Evolutionary conservation across 768 basidiomycete species (phyloP).

Genomic region (Myochromella boudieri): DNA sequence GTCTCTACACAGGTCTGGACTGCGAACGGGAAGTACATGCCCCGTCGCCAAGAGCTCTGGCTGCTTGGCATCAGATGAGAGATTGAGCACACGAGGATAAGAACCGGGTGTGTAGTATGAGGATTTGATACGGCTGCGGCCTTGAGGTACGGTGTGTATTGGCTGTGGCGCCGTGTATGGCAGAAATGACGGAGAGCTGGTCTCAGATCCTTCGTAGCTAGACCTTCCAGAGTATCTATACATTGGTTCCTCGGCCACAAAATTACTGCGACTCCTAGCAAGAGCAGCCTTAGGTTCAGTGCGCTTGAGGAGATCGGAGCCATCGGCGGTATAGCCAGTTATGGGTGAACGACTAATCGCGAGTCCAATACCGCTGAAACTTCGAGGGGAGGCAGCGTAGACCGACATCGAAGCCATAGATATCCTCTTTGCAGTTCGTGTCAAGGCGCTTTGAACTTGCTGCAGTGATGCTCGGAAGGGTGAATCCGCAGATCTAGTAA

Average conservation of each 20-base stretch:
- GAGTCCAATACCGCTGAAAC: conserved; percentile 29
- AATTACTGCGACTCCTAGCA: conserved; percentile 20
- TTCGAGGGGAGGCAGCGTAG: conserved; percentile 43
- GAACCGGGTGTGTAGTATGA: conserved; percentile 59
- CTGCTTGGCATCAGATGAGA: conserved; percentile 28
- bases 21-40: conserved; percentile 31
- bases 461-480: conserved; percentile 32
- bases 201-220: conserved; percentile 57
- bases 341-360: conserved; percentile 31
- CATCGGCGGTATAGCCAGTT: conserved; percentile 40
- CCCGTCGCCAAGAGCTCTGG: background rate
- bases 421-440: conserved; percentile 34
- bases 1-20: conserved; percentile 44
- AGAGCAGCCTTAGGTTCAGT: conserved; percentile 31
- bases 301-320: conserved; percentile 36
- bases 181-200: conserved; percentile 41
- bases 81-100: conserved; percentile 54
- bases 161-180: conserved; percentile 23
- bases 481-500: conserved; percentile 18
- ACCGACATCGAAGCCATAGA: conserved; percentile 47
- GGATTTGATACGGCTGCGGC: conserved; percentile 68
- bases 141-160: conserved; percentile 29
- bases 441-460: conserved; percentile 39
- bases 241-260: conserved; percentile 15
- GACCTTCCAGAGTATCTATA: conserved; percentile 34